phyloP scores from a whole-genome alignment of 2,329 filamentous ascomycete species.

The Amylocarpus encephaloides region DNA sequence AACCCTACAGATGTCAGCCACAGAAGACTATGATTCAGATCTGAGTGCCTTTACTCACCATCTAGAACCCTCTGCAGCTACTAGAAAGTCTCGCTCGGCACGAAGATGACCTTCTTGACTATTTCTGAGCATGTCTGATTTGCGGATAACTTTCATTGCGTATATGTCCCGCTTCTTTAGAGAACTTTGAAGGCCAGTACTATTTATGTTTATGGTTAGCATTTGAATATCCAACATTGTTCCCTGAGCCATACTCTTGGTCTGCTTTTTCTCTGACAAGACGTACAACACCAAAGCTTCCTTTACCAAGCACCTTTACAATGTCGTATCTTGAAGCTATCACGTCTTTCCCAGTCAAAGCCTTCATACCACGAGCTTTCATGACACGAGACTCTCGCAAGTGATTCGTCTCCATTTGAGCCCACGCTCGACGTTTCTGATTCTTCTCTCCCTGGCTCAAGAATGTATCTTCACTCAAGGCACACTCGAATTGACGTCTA shows the following conservation, averaged over 20 bases:
- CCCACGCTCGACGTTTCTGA: constrained; percentile 52
- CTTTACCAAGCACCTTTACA: constrained; percentile 79
- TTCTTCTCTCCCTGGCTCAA: constrained; percentile 43
- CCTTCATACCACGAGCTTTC: constrained; percentile 49
- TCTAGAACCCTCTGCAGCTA: constrained; percentile 76
- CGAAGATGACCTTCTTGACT: constrained; percentile 88
- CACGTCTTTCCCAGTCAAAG: constrained; percentile 37
- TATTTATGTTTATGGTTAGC: background rate
- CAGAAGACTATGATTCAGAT: background rate
- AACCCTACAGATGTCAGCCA: constrained; percentile 47
- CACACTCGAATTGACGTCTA: constrained; percentile 53
- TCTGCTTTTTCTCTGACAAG: constrained; percentile 64
- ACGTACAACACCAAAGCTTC: constrained; percentile 88
- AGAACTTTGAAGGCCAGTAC: background rate
- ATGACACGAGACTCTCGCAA: constrained; percentile 67
- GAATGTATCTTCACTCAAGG: constrained; percentile 47
- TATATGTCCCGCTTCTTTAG: constrained; percentile 53
- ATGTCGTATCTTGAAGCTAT: constrained; percentile 66
- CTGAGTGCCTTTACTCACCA: constrained; percentile 46
- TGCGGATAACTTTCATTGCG: constrained; percentile 96
- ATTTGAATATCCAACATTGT: background rate
- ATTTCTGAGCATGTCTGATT: constrained; percentile 85
- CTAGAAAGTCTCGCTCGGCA: constrained; percentile 86
- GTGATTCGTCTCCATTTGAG: constrained; percentile 63
- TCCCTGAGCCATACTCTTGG: constrained; percentile 10